Evolutionary conservation across 495 filamentous ascomycete species (phyloP).

Genomic region (Recurvomyces mirabilis): DNA sequence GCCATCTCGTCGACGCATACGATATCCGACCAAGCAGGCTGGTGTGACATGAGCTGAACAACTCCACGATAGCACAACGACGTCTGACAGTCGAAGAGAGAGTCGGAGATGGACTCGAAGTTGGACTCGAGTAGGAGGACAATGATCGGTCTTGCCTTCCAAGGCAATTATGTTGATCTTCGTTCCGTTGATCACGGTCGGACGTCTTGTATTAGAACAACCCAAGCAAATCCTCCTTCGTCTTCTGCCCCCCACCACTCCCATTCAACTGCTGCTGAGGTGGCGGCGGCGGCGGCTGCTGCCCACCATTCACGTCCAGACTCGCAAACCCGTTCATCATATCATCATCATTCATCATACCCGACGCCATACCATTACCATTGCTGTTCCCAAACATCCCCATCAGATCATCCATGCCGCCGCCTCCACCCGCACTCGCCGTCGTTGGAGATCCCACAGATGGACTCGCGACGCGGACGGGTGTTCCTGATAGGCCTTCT

Average conservation of each 20-base stretch:
- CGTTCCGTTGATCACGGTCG: no score
- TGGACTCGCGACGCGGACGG: conserved; percentile 64
- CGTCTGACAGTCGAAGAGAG: no score
- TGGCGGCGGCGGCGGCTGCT: conserved; percentile 43
- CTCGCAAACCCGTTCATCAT: conserved; percentile 64
- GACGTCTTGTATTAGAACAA: no score
- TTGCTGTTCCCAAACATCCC: conserved; percentile 53
- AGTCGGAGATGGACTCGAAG: no score
- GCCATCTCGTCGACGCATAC: no score
- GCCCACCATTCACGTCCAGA: conserved; percentile 55
- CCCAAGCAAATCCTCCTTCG: conserved; percentile 81
- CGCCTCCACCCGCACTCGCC: conserved; percentile 34
- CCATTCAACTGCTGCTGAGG: conserved; percentile 37
- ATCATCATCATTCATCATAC: conserved; percentile 24
- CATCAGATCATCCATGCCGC: conserved; percentile 82
- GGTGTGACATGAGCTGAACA: no score
- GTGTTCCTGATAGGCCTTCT: conserved; percentile 66
- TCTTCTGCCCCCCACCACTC: conserved; percentile 42
- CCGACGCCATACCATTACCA: conserved; percentile 32
- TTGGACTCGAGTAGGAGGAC: no score
- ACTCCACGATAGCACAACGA: no score
- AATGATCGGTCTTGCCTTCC: no score
- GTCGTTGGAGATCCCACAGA: conserved; percentile 23
- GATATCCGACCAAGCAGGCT: no score
- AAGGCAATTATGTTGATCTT: no score